Conservation (phyloP, 768 basidiomycete genomes). For the Lyophyllum atratum region DNA sequence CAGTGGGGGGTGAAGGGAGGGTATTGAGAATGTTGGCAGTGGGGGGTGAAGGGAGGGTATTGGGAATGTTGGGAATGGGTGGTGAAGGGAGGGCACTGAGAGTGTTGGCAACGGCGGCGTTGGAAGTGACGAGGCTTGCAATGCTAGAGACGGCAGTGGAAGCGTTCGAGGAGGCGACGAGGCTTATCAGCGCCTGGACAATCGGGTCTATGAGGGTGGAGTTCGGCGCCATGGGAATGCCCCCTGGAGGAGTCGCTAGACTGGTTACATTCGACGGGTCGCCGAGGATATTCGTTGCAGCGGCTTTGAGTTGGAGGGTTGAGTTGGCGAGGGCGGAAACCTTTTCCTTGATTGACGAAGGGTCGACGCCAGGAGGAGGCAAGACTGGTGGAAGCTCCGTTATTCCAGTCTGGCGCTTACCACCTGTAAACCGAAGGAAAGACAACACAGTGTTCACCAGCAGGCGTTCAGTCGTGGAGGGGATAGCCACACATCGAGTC, state of each 20-base stretch:
- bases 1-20: neutral
- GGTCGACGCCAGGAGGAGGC: neutral
- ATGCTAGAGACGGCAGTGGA: constrained; percentile 9
- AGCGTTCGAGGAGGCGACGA: constrained; percentile 11
- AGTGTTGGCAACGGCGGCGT: neutral
- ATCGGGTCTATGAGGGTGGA: neutral
- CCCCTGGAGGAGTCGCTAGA: too few relatives aligned
- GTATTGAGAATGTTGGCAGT: neutral
- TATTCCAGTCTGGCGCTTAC: neutral
- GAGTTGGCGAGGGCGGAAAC: neutral
- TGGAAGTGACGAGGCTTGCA: neutral
- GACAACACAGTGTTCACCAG: neutral
- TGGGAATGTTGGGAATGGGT: neutral
- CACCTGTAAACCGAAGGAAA: neutral
- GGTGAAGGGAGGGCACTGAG: too few relatives aligned
- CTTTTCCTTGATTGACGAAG: neutral
- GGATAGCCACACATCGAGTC: constrained; percentile 6
- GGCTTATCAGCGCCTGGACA: constrained; percentile 11
- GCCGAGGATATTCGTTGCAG: neutral
- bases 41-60: neutral
- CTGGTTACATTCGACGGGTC: too few relatives aligned
- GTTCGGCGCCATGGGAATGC: neutral
- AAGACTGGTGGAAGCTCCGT: neutral
- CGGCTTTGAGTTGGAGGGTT: neutral
- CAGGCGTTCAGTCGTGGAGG: constrained; percentile 3